Evolutionary conservation across 1,284 basidiomycete species (phyloP).

Genomic region (Amylostereum areolatum): DNA sequence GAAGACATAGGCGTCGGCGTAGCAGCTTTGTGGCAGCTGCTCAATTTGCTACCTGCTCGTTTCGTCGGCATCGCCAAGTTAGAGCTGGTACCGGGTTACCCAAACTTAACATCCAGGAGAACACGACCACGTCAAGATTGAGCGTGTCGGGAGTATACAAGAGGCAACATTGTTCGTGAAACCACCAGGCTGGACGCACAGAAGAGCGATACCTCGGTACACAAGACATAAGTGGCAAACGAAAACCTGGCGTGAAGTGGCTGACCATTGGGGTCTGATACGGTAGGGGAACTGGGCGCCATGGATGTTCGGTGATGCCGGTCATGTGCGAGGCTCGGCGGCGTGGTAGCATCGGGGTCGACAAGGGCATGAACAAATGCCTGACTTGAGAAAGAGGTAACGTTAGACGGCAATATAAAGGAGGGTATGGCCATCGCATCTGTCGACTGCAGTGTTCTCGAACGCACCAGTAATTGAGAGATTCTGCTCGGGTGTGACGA

Average conservation of each 20-base stretch:
- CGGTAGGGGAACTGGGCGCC: neutral
- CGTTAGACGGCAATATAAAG: conserved; percentile 24
- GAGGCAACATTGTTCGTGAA: neutral
- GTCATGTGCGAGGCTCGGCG: conserved; percentile 31
- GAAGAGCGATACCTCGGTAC: neutral
- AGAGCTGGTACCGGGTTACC: neutral
- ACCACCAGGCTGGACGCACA: neutral
- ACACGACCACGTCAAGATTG: neutral
- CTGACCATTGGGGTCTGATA: neutral
- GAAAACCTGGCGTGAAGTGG: neutral
- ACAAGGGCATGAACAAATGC: conserved; percentile 35
- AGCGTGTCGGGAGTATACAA: neutral
- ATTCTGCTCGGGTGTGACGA: conserved; percentile 31
- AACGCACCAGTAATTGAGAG: conserved; percentile 20
- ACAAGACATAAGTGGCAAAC: neutral
- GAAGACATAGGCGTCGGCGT: no score
- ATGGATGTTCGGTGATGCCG: conserved; percentile 26
- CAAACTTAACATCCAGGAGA: neutral
- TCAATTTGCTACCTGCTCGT: no score
- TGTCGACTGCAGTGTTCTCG: conserved; percentile 9
- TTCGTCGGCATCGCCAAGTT: no score
- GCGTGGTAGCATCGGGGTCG: conserved; percentile 41
- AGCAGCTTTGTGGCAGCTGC: no score
- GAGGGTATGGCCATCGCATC: conserved; percentile 29
- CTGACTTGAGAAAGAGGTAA: conserved; percentile 13